A percentile compares a stretch with the other conserved stretches of the same genome.
Evolutionary conservation across 345 rosid species (phyloP).

Genomic region (Durio zibethinus): DNA sequence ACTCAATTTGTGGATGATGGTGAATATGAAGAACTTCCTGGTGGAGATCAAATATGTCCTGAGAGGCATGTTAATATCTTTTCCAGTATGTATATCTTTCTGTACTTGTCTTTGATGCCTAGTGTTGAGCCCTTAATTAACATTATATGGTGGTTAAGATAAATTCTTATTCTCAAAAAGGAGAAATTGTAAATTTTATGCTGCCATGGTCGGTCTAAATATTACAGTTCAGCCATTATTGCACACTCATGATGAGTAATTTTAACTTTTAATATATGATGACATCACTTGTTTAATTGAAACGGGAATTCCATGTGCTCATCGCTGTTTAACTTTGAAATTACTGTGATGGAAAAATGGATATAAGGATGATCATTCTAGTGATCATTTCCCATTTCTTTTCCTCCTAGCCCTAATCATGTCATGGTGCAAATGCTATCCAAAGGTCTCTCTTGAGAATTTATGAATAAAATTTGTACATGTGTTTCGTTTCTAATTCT

Average conservation of each 20-base stretch:
- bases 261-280: neutral
- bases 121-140: neutral
- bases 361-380: neutral
- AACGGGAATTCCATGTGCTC: neutral
- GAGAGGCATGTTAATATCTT: constrained; percentile 72
- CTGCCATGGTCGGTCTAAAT: neutral
- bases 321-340: neutral
- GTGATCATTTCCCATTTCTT: constrained; percentile 1
- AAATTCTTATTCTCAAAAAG: neutral
- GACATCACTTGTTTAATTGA: neutral
- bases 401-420: neutral
- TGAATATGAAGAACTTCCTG: constrained; percentile 91
- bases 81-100: constrained; percentile 59
- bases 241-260: neutral
- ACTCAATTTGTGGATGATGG: constrained; percentile 53
- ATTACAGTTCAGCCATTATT: constrained; percentile 4
- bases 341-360: neutral
- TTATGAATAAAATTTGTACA: neutral
- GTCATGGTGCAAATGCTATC: constrained; percentile 4
- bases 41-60: constrained; percentile 86
- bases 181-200: neutral
- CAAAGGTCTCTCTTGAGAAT: neutral
- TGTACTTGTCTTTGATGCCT: neutral
- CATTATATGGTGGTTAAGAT: constrained; percentile 4
- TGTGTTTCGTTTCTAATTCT: constrained; percentile 13